These are phyloP conservation scores for Rhodotorula sp. DNA, from an alignment of 1,284 basidiomycete species.

Conservation along the genomic window DNA sequence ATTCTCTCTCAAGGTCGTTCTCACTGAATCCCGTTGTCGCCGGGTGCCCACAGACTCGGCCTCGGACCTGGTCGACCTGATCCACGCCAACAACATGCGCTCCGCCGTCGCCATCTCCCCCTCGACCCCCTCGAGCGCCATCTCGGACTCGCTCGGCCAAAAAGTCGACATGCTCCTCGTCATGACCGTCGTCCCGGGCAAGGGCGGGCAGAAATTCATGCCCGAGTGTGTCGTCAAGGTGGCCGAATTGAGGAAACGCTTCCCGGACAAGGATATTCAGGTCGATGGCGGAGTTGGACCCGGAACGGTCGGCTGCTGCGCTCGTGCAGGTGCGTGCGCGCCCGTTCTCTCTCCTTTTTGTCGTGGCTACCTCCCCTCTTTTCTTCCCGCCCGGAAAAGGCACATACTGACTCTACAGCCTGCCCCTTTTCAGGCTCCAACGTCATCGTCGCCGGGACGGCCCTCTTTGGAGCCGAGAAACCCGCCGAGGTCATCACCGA, in stretches of 20 bases:
- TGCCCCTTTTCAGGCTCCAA: conserved; percentile 69
- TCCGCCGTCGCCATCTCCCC: conserved; percentile 94
- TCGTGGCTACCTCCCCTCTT: background rate
- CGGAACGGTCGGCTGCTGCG: conserved; percentile 84
- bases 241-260: conserved; percentile 83
- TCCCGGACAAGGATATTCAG: conserved; percentile 90
- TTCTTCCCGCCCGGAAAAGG: background rate
- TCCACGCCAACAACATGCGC: conserved; percentile 75
- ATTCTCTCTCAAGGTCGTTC: background rate
- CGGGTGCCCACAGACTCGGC: conserved; percentile 62
- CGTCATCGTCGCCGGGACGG: conserved; percentile 96
- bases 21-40: too few relatives aligned
- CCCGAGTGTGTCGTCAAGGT: conserved; percentile 84
- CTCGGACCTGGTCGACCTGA: conserved; percentile 68
- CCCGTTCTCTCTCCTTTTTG: too few relatives aligned
- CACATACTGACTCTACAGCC: background rate
- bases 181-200: conserved; percentile 94
- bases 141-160: conserved; percentile 75
- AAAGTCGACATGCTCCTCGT: conserved; percentile 90
- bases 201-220: conserved; percentile 95
- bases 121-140: conserved; percentile 78
- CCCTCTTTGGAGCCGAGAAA: conserved; percentile 79
- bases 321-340: conserved; percentile 70
- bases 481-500: conserved; percentile 74
- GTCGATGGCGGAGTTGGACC: conserved; percentile 97